Evolutionary conservation across 2,329 filamentous ascomycete species (phyloP).

Genomic region (Aspergillus glaucus): DNA sequence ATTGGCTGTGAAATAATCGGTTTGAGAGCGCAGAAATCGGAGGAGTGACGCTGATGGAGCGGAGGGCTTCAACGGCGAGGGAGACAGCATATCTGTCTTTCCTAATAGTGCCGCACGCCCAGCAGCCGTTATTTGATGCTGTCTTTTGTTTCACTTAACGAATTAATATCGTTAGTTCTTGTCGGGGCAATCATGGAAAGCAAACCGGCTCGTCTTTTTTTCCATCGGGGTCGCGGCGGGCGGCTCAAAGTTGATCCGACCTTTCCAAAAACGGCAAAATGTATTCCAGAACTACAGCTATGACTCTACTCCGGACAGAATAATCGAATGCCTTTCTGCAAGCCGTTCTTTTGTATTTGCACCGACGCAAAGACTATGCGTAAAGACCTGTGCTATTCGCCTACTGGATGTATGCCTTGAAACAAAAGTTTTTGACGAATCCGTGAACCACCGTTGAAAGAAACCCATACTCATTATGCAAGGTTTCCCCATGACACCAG

Average conservation of each 20-base stretch:
- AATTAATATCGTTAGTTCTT: not conserved
- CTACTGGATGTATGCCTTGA: not conserved
- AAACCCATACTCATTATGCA: not conserved
- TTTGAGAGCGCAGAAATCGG: constrained; percentile 66
- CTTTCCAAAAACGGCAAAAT: not conserved
- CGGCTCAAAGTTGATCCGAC: constrained; percentile 35
- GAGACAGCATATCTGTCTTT: constrained; percentile 32
- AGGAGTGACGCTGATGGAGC: constrained; percentile 55
- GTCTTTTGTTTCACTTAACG: constrained; percentile 11
- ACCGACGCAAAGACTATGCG: too few relatives aligned
- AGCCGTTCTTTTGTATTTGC: too few relatives aligned
- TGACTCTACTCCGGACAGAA: too few relatives aligned
- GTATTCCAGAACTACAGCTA: too few relatives aligned
- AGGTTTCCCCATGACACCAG: not conserved
- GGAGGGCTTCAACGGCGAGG: constrained; percentile 27
- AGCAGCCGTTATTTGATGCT: not conserved
- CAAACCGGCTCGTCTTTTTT: not conserved
- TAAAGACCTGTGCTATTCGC: too few relatives aligned
- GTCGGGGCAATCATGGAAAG: not conserved
- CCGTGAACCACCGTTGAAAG: not conserved
- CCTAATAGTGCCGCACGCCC: constrained; percentile 4
- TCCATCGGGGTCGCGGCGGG: not conserved
- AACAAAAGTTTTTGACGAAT: not conserved
- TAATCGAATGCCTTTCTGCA: too few relatives aligned
- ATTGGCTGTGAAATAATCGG: constrained; percentile 51